A percentile compares a stretch with the other conserved stretches of the same genome.
Conservation (phyloP, 306 rosid genomes). For the Cucurbita pepo region DNA sequence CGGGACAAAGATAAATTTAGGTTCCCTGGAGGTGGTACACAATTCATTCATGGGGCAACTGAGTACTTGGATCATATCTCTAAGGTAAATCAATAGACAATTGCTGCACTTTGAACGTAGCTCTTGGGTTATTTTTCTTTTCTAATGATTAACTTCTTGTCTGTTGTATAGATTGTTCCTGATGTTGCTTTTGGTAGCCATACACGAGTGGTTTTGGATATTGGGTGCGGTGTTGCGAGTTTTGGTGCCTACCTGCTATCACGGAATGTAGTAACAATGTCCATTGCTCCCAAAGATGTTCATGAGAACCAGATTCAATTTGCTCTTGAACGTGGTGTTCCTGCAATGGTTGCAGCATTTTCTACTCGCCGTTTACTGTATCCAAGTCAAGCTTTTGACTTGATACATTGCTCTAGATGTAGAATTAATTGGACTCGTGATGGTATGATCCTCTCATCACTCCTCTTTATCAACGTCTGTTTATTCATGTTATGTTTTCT, state of each 20-base stretch:
- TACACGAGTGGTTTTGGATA: conserved; percentile 69
- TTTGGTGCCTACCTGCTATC: conserved; percentile 76
- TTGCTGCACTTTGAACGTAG: background rate
- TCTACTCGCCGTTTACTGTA: conserved; percentile 68
- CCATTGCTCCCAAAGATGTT: conserved; percentile 90
- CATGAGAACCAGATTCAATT: conserved; percentile 96
- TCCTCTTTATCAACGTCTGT: background rate
- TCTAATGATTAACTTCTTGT: conserved; percentile 18
- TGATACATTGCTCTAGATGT: conserved; percentile 90
- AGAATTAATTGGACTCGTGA: conserved; percentile 92
- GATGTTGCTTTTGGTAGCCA: conserved; percentile 75
- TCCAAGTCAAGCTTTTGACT: conserved; percentile 91
- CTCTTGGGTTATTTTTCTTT: background rate
- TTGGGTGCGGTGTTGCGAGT: conserved; percentile 97
- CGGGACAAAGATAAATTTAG: conserved; percentile 51
- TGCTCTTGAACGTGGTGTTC: conserved; percentile 98
- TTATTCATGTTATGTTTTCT: background rate
- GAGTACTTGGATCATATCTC: conserved; percentile 79
- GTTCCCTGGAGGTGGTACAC: conserved; percentile 98
- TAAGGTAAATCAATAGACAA: conserved; percentile 26
- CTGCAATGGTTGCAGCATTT: conserved; percentile 88
- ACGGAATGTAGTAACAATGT: conserved; percentile 71
- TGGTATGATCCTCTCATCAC: conserved; percentile 26
- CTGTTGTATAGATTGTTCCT: conserved; percentile 44
- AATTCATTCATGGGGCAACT: conserved; percentile 86